These are phyloP conservation scores for Cyamopsis tetragonoloba DNA, from an alignment of 306 rosid genomes.

Conservation along the genomic window DNA sequence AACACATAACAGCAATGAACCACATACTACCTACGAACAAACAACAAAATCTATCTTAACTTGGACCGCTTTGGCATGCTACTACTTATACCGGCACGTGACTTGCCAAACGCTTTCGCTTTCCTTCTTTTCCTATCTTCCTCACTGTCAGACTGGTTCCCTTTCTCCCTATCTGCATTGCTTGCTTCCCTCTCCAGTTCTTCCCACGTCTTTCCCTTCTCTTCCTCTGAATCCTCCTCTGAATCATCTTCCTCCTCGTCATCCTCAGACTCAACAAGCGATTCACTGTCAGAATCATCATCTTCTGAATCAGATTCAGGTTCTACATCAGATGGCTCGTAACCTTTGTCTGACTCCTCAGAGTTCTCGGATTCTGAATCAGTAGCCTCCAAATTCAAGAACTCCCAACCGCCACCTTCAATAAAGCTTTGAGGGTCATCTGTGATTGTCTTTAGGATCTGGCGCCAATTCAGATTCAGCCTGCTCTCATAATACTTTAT, in stretches of 20 bases:
- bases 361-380: slow-evolving; percentile 88
- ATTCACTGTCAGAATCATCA: slow-evolving; percentile 73
- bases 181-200: slow-evolving; percentile 97
- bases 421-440: slow-evolving; percentile 93
- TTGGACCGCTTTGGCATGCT: slow-evolving; percentile 63
- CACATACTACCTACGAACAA: not conserved
- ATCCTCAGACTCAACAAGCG: slow-evolving; percentile 84
- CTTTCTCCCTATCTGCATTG: slow-evolving; percentile 91
- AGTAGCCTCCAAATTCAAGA: slow-evolving; percentile 83
- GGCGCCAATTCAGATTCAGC: slow-evolving; percentile 93
- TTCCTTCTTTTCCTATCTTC: slow-evolving; percentile 91
- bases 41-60: slow-evolving; percentile 43
- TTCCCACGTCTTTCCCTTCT: slow-evolving; percentile 79
- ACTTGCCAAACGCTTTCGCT: slow-evolving; percentile 77
- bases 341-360: slow-evolving; percentile 86
- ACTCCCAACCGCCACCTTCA: slow-evolving; percentile 97
- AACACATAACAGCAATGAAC: slow-evolving; percentile 15
- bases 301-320: slow-evolving; percentile 90
- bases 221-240: slow-evolving; percentile 40
- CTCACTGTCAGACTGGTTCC: slow-evolving; percentile 85
- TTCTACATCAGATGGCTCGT: slow-evolving; percentile 79
- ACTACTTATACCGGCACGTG: slow-evolving; percentile 47
- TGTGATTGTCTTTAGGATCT: slow-evolving; percentile 87
- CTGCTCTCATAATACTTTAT: slow-evolving; percentile 93
- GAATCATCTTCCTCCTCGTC: slow-evolving; percentile 34